Base-by-base conservation (phyloP, 2,329 filamentous ascomycete species). In the Phyllosticta citriasiana region DNA sequence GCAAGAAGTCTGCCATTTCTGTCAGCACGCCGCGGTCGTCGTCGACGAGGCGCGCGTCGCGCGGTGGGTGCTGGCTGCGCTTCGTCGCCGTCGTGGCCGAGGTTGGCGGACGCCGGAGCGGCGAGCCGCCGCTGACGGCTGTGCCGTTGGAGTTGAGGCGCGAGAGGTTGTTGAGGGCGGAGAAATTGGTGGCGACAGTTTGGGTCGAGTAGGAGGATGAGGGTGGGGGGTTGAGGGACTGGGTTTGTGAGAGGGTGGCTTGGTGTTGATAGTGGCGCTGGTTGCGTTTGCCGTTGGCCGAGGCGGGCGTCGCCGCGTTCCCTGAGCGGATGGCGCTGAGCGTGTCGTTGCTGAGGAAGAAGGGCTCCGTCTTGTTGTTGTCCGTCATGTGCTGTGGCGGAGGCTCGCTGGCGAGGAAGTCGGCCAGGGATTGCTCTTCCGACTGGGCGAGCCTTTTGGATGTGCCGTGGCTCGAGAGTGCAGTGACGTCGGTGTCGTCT, bases 381-480 rank as follows among this genome's bases (percentile, higher is more conserved):
- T 73, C 69, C 54, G 67, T 66, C 52, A 65, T 68, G 12, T 62
- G 65, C 8, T 52, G 30, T 4, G 67, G 61, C 3, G 88, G 88
- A 50, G 87, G 81, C 63, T 82, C 86, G 71, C 84, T 89, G 63
- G 82, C 83, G 51, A 92, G 72, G 69, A 92, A 92, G 65, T 92
- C 88, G 33, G 87, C 83, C 56, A 92, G 50, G 4, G 40, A 47
- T 19, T 16, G 33, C 76, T 69, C 69, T 76, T 33, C 52, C 25
- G 53, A 51, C 7, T 4, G 35, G 24, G 35, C 67, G 47, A 73
- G 40, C 65, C 62, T 57, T 64, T 66, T 24, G 57, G 70, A 10
- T 71, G 71, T 16, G 72, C 73, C 26, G 57, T 50, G 7, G 12
- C 47, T 54, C 2, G 79, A 77, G 60, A 81, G 74, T 14, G 75